Evolutionary conservation across 2,329 filamentous ascomycete genomes (phyloP), one percentile per base, ranked within the genome.

Genomic region (Trichoderma brevicompactum): DNA sequence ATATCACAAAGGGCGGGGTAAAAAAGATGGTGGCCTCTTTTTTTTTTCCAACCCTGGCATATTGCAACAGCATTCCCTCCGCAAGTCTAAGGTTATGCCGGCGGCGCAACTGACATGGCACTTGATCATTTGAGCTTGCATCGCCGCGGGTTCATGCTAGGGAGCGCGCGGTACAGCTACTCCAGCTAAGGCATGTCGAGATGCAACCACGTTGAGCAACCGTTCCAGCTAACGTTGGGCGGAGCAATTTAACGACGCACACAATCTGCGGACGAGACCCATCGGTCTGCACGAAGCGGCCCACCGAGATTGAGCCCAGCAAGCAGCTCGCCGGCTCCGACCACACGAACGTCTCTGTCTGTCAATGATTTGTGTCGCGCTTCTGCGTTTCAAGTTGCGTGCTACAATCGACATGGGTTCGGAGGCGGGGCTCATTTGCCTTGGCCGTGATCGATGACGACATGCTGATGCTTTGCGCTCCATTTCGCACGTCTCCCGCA

Each of bases 1-100:
- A 65, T 65, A 46, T 40, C 41, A 43, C 56, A 61, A 62, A 61
- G 58, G 48, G 64, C 64, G 64, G 64, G 64, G 64, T 65, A 65
- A 55, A 59, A 52, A 19, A 44, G 43, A 34, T 54, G 50, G 34
- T 49, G 43, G 34, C 19, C 32, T 28, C 19, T 49, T 36, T 19
- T 34, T 17, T 12, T 17, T 13, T n/a, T n/a, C n/a, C n/a, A n/a
- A 15, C 15, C n/a, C 59, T 38, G 19, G 17, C 15, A 50, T 36
- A 55, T 53, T 44, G 48, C 59, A 32, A 40, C 55, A 19, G 34
- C 56, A 44, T 40, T 38, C 46, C 59, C 59, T 7, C 41, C 38
- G 28, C 17, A 12, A 43, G 19, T 12, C 40, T 28, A 46, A 23
- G 15, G 23, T 40, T 50, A 53, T 53, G 48, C 59, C 49, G 60